Conservation (phyloP, 108 stramenopile species). For the Mediolabrus comicus region DNA sequence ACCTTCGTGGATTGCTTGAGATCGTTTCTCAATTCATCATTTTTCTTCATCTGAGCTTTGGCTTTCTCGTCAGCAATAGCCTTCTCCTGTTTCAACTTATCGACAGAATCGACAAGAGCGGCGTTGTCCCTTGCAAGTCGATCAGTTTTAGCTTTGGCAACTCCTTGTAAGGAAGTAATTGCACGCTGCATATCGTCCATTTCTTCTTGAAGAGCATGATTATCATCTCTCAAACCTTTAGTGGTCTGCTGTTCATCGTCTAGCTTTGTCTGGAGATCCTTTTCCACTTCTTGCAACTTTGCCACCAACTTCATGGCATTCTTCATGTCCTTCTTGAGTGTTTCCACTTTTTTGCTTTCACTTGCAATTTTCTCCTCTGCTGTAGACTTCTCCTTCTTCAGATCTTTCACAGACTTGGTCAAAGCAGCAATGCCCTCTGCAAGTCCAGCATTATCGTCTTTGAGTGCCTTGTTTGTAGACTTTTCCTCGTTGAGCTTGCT, state of each 20-base stretch:
- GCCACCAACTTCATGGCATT: not conserved
- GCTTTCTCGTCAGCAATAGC: not conserved
- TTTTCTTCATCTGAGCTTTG: constrained; percentile 30
- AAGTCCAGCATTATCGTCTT: not conserved
- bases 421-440: not conserved
- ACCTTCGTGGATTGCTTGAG: not conserved
- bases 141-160: not conserved
- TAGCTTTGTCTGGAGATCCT: not conserved
- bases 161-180: no score
- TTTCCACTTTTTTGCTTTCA: not conserved
- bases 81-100: not conserved
- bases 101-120: not conserved
- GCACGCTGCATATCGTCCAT: no score
- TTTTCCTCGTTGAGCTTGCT: not conserved
- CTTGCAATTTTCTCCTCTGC: not conserved
- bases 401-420: not conserved
- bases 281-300: not conserved
- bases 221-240: not conserved
- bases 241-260: not conserved
- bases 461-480: not conserved
- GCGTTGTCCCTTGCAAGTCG: not conserved
- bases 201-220: not conserved
- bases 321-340: not conserved
- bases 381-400: constrained; percentile 2
- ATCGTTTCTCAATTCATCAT: constrained; percentile 12